Evolutionary conservation across 116 monocot species (phyloP), one percentile per base, ranked within the genome.

Genomic region (Zostera marina): DNA sequence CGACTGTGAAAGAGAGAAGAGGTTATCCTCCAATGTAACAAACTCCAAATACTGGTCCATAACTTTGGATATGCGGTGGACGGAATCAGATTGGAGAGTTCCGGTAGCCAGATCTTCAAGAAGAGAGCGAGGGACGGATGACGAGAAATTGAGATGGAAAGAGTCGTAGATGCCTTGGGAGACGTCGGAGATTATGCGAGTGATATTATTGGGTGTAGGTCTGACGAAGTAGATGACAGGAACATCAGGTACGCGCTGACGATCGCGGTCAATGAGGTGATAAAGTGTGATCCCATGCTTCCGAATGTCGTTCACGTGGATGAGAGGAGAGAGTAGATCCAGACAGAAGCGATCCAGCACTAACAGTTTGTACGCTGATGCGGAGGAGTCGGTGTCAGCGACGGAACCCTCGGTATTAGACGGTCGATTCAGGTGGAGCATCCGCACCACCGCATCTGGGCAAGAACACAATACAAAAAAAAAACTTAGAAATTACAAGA

Each of bases 91-190:
- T n/a, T 53, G 63, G 24, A 87, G 72, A 42, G 64, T 23, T 21
- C 72, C 57, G 16, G 67, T n/a, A 17, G 88, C 93, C 13, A 94
- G 84, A 42, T 63, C 66, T 45, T 94, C 93, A 11, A 94, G 81
- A 47, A 94, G 79, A 22, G 81, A 67, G 0, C 88, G 68, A 14
- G 93, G 93, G 48, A 94, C 68, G 57, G 79, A 94, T 43, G 93
- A 88, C 15, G 93, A 88, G 71, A 94, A 84, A 69, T 94, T 94
- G 46, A 94, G 75, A 66, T 94, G 93, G 74, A 84, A 76, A 32
- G 79, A 77, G 38, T 81, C 77, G 66, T 94, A 94, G 52, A 94
- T 68, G 19, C 59, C 60, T 41, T 60, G 55, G 46, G 77, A 45
- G 20, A 73, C 79, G 65, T 93, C 93, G 41, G 73, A 60, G 23